Conservation (phyloP, 805 yeast genomes). For the Saturnispora ahearnii region DNA sequence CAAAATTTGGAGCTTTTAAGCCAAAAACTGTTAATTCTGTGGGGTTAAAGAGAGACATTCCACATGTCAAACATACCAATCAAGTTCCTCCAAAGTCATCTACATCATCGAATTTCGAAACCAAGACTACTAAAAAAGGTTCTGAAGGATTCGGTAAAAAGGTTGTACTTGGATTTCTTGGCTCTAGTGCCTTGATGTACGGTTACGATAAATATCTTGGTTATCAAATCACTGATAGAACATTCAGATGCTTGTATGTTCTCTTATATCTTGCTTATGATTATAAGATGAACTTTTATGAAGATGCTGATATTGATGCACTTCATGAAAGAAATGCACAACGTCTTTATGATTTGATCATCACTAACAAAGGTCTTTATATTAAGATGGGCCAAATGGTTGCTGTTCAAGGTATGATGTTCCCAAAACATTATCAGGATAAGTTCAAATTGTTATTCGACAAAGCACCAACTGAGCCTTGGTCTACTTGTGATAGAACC, state of each 20-base stretch:
- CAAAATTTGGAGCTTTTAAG: neutral
- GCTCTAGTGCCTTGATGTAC: constrained; percentile 18
- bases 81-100: constrained; percentile 1
- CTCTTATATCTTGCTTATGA: constrained; percentile 47
- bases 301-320: constrained; percentile 37
- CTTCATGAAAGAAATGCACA: constrained; percentile 54
- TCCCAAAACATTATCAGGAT: constrained; percentile 56
- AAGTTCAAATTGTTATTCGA: constrained; percentile 54
- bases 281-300: constrained; percentile 46
- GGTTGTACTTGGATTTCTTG: constrained; percentile 7
- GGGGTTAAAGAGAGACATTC: neutral
- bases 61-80: neutral
- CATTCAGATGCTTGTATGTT: constrained; percentile 40
- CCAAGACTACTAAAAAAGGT: neutral
- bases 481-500: constrained; percentile 37
- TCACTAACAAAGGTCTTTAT: constrained; percentile 49
- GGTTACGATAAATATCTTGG: constrained; percentile 28
- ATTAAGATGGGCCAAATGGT: constrained; percentile 74
- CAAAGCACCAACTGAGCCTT: constrained; percentile 52
- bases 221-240: constrained; percentile 44
- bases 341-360: constrained; percentile 36
- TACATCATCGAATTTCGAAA: neutral
- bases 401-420: constrained; percentile 62
- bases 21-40: neutral
- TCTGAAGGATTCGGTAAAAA: constrained; percentile 7